Percentiles rank a stretch among this genome's conserved stretches.
Conservation (phyloP, 768 basidiomycete genomes). For the Auricularia sp. region DNA sequence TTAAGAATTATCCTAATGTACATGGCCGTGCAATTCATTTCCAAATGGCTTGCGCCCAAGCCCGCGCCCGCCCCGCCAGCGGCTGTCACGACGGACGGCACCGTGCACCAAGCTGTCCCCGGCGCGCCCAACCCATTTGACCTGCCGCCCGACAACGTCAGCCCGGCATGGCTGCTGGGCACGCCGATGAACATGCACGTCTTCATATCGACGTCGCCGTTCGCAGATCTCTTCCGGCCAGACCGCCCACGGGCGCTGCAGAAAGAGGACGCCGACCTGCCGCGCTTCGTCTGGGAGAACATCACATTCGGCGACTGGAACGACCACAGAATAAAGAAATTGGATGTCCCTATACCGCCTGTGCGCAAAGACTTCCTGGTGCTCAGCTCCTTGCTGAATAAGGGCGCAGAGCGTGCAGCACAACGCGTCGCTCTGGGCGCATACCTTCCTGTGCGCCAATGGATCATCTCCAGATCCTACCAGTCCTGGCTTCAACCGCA, state of each 20-base stretch:
- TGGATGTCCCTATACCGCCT: constrained; percentile 55
- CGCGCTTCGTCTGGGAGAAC: constrained; percentile 66
- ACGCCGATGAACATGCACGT: constrained; percentile 61
- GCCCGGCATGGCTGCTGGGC: constrained; percentile 51
- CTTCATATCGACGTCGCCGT: constrained; percentile 57
- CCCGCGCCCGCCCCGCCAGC: not conserved
- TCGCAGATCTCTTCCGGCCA: constrained; percentile 47
- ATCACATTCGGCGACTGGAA: constrained; percentile 67
- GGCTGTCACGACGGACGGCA: not conserved
- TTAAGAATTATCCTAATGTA: not conserved
- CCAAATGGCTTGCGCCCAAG: not conserved
- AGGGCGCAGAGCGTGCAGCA: constrained; percentile 51
- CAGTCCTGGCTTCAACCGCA: constrained; percentile 37
- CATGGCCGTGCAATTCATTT: not conserved
- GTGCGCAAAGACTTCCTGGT: constrained; percentile 28
- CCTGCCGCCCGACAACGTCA: constrained; percentile 44
- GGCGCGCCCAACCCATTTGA: constrained; percentile 31
- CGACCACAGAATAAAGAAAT: constrained; percentile 44
- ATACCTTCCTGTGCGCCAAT: constrained; percentile 63
- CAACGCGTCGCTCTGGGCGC: constrained; percentile 78
- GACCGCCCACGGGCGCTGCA: constrained; percentile 17
- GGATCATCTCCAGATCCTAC: constrained; percentile 57
- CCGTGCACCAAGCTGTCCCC: constrained; percentile 10
- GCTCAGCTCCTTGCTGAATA: not conserved
- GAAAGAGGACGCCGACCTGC: constrained; percentile 36